Evolutionary conservation across 345 rosid genomes (phyloP).

Genomic region (Anastatica hierochuntica): DNA sequence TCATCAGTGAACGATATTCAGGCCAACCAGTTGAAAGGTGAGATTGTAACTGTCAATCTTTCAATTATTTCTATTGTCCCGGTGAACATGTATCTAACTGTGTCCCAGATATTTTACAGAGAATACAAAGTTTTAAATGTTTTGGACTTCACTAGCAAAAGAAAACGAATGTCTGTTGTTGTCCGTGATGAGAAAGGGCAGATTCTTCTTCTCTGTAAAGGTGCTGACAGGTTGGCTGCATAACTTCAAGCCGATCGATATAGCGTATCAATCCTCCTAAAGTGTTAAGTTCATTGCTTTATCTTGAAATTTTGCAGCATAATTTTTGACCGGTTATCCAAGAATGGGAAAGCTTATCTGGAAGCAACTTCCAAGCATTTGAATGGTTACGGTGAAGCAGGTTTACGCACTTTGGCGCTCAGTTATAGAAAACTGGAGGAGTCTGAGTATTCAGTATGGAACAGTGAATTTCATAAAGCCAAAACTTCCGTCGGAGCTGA

Average conservation of each 20-base stretch:
- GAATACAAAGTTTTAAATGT: slow-evolving; percentile 58
- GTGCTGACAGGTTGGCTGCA: slow-evolving; percentile 60
- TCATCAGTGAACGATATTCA: slow-evolving; percentile 32
- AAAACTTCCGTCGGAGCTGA: slow-evolving; percentile 52
- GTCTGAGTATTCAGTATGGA: slow-evolving; percentile 47
- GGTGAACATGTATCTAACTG: neutral
- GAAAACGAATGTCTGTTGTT: slow-evolving; percentile 81
- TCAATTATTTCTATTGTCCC: neutral
- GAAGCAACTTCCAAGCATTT: slow-evolving; percentile 47
- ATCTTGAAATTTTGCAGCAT: slow-evolving; percentile 35
- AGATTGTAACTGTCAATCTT: neutral
- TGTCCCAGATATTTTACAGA: slow-evolving; percentile 26
- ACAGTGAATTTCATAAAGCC: slow-evolving; percentile 39
- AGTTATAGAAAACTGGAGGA: slow-evolving; percentile 39
- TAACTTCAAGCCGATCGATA: slow-evolving; percentile 9
- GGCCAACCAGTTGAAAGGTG: slow-evolving; percentile 46
- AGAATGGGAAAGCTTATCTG: slow-evolving; percentile 38
- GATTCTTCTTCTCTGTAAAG: slow-evolving; percentile 69
- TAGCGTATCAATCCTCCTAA: neutral
- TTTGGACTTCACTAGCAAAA: slow-evolving; percentile 57
- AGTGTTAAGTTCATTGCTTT: neutral
- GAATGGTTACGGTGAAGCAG: slow-evolving; percentile 51
- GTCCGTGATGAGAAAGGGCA: slow-evolving; percentile 50
- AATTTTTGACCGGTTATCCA: slow-evolving; percentile 55
- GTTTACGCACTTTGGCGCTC: slow-evolving; percentile 64